Base-by-base conservation (phyloP, 768 basidiomycete genomes). In the Boletellus emodensis region DNA sequence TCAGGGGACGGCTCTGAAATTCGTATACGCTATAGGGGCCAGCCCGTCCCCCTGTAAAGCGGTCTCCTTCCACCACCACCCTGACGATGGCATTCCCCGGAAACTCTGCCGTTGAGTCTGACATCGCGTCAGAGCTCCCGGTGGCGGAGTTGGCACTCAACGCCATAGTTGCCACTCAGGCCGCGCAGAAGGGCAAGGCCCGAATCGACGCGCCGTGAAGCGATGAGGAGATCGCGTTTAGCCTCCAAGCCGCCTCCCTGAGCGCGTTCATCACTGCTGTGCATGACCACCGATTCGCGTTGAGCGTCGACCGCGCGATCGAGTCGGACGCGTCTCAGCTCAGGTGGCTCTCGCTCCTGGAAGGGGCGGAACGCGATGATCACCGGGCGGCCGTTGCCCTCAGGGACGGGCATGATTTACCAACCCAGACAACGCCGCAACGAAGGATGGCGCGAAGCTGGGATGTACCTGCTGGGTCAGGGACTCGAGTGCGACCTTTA, bases 141-240 rank as follows among this genome's bases (percentile, higher is more conserved):
- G 68, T 75, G 33, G 70, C 72, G 1, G 64, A 73, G 46, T 68
- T 79, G 39, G 55, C 59, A 3, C 68, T 79, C 32, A 61, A 71
- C n/a, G 78, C 79, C 48, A 67, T 77, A 18, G 67, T 63, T 18
- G 62, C 63, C 12, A 47, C 75, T 15, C 67, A 70, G 14, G 53
- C 64, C 18, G 40, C 56, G 0, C 56, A 64, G 12, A 79, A 79
- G 50, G 75, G 75, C 22, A 73, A 73, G 43, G 47, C 59, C 3
- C 65, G 68, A 20, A 62, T 60, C 2, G 66, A 60, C 38, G 52
- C 56, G 1, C 60, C 67, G 3, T 60, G 62, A 6, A 63, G 70
- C 0, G 80, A 83, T 56, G 72, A 74, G 35, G 75, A 78, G 35
- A 46, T 72, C 8, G 81, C 81, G 0, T 62, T 78, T 8, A 65